Evolutionary conservation across 139 green algal species (phyloP), one percentile per base, ranked within the genome.

Genomic region (Trebouxia sp.): DNA sequence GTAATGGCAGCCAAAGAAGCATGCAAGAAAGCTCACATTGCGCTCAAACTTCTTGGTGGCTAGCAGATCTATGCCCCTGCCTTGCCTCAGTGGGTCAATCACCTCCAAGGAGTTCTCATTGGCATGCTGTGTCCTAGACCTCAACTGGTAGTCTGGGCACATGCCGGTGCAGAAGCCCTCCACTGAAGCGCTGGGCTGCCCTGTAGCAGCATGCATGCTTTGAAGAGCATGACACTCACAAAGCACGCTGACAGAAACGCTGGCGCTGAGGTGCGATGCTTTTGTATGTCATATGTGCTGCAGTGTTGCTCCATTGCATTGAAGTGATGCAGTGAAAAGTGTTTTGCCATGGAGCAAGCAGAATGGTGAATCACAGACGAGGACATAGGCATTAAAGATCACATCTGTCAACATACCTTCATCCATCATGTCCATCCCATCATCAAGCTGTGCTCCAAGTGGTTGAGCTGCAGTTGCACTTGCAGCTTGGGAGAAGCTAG

Each of bases 61-160:
- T 35, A 72, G 62, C 37, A 45, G 62, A 17, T 72, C 62, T 5
- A 72, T 72, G 62, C 32, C 14, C 20, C 62, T 72, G 32, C 62
- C 62, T 35, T 24, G 24, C 6, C 62, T 35, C 12, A 42, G 37
- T 35, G 62, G 62, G 20, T 72, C 62, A 12, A 72, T 35, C 37
- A 37, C 62, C 15, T 72, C 62, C 15, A 72, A n/a, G 0, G 62
- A 72, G 35, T 43, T 72, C 12, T 72, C 62, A 43, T 35, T 43
- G n/a, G 37, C 62, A 45, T 72, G 37, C 32, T 72, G 62, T 12
- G 37, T 43, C 12, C 62, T 32, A 22, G 37, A 45, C 62, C 62
- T 42, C 62, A 72, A 24, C 62, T 72, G 62, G 30, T 72, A 72
- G 62, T 72, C 62, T 45, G 62, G 62, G 24, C 62, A 72, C 62